A percentile compares a stretch with the other conserved stretches of the same genome.
phyloP scores from a whole-genome alignment of 352 stramenopile genomes.

The Globisporangium radiosum region DNA sequence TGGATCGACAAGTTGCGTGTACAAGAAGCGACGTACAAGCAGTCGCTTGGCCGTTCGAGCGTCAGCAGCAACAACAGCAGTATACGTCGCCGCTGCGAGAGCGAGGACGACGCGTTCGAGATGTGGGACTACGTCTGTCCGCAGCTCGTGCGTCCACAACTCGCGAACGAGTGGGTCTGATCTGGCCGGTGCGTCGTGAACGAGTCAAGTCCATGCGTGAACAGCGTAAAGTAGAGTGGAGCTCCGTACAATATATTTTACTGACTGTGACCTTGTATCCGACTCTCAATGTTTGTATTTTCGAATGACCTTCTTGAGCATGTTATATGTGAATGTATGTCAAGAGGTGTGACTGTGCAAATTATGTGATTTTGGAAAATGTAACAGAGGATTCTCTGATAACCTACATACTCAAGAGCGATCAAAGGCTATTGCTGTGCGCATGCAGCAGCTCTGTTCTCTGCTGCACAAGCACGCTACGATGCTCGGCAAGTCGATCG shows the following conservation, averaged over 20 bases:
- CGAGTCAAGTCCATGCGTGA: too few species aligned
- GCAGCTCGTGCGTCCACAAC: constrained; percentile 27
- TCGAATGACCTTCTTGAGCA: too few species aligned
- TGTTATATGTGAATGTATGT: too few species aligned
- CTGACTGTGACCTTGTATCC: too few species aligned
- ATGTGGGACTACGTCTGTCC: constrained; percentile 59
- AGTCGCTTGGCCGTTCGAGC: constrained; percentile 7
- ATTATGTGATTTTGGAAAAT: too few species aligned
- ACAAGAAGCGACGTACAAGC: constrained; percentile 11
- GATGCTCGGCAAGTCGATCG: constrained; percentile 1
- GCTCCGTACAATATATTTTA: too few species aligned
- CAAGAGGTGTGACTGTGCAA: too few species aligned
- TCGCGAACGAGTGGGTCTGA: constrained; percentile 46
- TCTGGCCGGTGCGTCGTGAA: not conserved
- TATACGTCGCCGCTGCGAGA: constrained; percentile 10
- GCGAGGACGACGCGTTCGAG: constrained; percentile 28
- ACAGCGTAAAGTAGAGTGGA: too few species aligned
- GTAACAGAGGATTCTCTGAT: too few species aligned
- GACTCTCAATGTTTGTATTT: too few species aligned
- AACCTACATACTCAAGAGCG: too few species aligned
- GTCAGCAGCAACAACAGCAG: not conserved
- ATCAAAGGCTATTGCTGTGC: not conserved
- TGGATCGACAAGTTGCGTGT: constrained; percentile 16
- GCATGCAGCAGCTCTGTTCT: constrained; percentile 21
- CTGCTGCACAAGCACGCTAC: constrained; percentile 16